Conservation (phyloP, 148 eudicot genomes). For the Talinum fruticosum region DNA sequence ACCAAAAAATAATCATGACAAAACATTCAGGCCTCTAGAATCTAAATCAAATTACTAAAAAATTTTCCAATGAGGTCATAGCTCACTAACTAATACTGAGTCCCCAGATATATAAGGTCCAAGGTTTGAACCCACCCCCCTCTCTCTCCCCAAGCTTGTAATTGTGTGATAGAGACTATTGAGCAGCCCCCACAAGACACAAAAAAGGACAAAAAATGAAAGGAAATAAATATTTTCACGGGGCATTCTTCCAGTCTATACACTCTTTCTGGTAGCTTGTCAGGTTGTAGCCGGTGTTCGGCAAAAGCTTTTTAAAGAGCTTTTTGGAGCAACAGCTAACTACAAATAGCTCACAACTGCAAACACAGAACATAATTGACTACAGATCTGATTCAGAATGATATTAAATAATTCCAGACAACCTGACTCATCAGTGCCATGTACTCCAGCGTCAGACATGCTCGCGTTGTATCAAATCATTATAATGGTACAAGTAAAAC, state of each 20-base stretch:
- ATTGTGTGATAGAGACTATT: not conserved
- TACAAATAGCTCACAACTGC: too few relatives aligned
- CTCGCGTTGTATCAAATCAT: not conserved
- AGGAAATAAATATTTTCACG: not conserved
- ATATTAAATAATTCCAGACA: too few relatives aligned
- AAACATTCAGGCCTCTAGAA: not conserved
- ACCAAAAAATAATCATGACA: not conserved
- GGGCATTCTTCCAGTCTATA: not conserved
- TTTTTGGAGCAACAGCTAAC: too few relatives aligned
- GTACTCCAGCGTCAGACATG: not conserved
- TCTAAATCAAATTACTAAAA: not conserved
- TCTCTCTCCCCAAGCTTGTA: not conserved
- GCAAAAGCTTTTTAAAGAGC: too few relatives aligned
- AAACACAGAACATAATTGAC: too few relatives aligned
- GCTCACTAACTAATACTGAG: not conserved
- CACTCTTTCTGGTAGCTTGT: conserved; percentile 2
- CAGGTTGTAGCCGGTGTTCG: not conserved
- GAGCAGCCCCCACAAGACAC: not conserved
- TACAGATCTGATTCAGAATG: not conserved
- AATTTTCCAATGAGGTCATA: not conserved
- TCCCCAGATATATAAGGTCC: not conserved
- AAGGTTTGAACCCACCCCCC: not conserved
- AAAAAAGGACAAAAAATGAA: not conserved
- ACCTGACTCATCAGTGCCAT: not conserved
- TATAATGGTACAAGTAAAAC: not conserved